Evolutionary conservation across 176 grass and related monocot genomes (phyloP), one percentile per base, ranked within the genome.

Genomic region (Aegilops bicornis): DNA sequence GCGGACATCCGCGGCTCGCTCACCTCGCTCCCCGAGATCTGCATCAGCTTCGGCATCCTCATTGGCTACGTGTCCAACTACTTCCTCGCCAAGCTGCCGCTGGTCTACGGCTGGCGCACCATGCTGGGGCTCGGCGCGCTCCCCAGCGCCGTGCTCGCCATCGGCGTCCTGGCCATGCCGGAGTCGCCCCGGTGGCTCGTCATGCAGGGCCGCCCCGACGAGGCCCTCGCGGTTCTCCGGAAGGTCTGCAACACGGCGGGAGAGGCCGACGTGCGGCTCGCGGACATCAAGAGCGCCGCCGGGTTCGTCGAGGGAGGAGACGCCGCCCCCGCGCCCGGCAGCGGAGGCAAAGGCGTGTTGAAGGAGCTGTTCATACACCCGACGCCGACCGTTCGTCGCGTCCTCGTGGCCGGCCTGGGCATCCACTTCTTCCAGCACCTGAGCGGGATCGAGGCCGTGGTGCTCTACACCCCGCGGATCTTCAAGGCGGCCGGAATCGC

Each of bases 401-500:
- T 90, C 31, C 88, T 93, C 67, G 62, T 93, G 23, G 78, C 91
- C 5, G 88, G 77, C 6, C 13, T 87, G 1, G 91, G 88, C 61
- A 77, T 93, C 70, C 88, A 93, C n/a, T 93, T 93, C 85, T 93
- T 93, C 88, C 91, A 93, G 78, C 91, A 93, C 79, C 77, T 89
- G 52, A 90, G 88, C 8, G 91, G 91, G 1, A 93, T 93, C 71
- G 91, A 93, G 78, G 90, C 91, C 45, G 91, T 93, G 56, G 91
- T 93, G 50, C 91, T 93, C 70, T 93, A 93, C 63, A 90, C 82
- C 88, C 91, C 91, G 10, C 82, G 48, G 20, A 80, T 93, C 64
- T 93, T 93, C 86, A 40, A 90, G 54, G 87, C 83, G 25, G 88
- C 91, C 9, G 91, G 91, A 15, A 85, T 93, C 75, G 10, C 48